phyloP scores from a whole-genome alignment of 75 land plant genomes.

The Pinus taeda region DNA sequence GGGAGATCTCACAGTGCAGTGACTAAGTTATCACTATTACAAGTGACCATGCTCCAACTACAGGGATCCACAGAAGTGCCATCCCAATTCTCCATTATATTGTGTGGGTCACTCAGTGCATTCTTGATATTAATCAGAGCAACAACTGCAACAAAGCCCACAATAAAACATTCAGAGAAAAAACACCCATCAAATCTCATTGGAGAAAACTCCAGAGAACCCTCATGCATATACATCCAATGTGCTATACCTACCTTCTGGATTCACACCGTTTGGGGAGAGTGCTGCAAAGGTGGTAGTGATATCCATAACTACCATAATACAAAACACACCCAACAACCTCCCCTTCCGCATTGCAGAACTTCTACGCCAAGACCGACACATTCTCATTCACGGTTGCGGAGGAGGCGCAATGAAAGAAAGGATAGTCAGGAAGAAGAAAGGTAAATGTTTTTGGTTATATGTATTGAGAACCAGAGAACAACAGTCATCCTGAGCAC shows the following conservation, averaged over 20 bases:
- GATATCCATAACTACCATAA: not conserved
- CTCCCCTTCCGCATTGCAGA: constrained; percentile 2
- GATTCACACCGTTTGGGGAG: constrained; percentile 42
- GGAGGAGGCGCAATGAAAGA: not conserved
- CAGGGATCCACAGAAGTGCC: constrained; percentile 68
- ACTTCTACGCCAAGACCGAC: not conserved
- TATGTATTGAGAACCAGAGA: not conserved
- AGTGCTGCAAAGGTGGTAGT: constrained; percentile 18
- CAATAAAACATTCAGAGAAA: not conserved
- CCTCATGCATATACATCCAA: not conserved
- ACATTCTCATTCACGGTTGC: not conserved
- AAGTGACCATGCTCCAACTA: constrained; percentile 59
- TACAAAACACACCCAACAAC: not conserved
- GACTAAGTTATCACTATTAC: constrained; percentile 43
- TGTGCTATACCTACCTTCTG: constrained; percentile 29
- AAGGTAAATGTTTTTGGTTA: not conserved
- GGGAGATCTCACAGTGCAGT: constrained; percentile 37
- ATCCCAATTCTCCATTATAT: constrained; percentile 65
- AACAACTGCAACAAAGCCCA: constrained; percentile 16
- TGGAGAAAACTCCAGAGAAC: not conserved
- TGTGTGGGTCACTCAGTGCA: constrained; percentile 43
- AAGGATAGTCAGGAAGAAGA: not conserved
- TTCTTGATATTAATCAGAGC: constrained; percentile 47
- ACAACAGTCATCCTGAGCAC: no score
- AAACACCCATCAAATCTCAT: not conserved